These are phyloP conservation scores for Exobasidium cylindrosporum DNA, from an alignment of 1,284 basidiomycete species.

Conservation along the genomic window DNA sequence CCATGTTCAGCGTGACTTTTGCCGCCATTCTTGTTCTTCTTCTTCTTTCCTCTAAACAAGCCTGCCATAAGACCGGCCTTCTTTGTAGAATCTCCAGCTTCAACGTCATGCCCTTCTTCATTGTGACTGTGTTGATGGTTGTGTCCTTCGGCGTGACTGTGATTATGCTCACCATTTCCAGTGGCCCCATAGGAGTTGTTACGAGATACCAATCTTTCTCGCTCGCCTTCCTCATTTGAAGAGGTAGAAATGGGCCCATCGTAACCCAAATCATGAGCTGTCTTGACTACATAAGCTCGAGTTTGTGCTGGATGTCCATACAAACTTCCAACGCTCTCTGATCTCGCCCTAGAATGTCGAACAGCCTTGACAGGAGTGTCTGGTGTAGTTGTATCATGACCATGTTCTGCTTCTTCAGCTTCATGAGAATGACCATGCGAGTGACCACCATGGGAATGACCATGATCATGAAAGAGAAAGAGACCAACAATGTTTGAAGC, in stretches of 20 bases:
- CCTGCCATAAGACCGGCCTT: conserved; percentile 13
- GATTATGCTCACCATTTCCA: conserved; percentile 8
- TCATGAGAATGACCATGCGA: conserved; percentile 59
- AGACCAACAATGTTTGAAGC: conserved; percentile 89
- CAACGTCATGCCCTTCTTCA: conserved; percentile 34
- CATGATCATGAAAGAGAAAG: conserved; percentile 79
- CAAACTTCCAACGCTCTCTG: conserved; percentile 55
- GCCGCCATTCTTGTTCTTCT: conserved; percentile 35
- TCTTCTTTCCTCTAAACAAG: conserved; percentile 24
- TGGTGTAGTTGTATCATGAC: background rate
- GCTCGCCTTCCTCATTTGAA: background rate
- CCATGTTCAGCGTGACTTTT: conserved; percentile 28
- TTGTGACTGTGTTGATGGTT: conserved; percentile 20
- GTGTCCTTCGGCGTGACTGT: conserved; percentile 15
- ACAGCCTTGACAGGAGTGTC: conserved; percentile 9
- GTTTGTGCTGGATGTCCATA: conserved; percentile 84
- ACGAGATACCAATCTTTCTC: conserved; percentile 1
- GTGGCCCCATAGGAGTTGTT: conserved; percentile 27
- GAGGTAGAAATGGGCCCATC: conserved; percentile 19
- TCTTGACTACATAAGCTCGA: conserved; percentile 79
- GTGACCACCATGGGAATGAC: conserved; percentile 58
- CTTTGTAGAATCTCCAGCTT: conserved; percentile 21
- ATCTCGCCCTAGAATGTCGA: conserved; percentile 10
- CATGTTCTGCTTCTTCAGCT: conserved; percentile 16
- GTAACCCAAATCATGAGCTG: conserved; percentile 71